Percentiles rank a stretch among this genome's conserved stretches.
phyloP scores from a whole-genome alignment of 1,139 yeast species.

The Yamadazyma oceani region DNA sequence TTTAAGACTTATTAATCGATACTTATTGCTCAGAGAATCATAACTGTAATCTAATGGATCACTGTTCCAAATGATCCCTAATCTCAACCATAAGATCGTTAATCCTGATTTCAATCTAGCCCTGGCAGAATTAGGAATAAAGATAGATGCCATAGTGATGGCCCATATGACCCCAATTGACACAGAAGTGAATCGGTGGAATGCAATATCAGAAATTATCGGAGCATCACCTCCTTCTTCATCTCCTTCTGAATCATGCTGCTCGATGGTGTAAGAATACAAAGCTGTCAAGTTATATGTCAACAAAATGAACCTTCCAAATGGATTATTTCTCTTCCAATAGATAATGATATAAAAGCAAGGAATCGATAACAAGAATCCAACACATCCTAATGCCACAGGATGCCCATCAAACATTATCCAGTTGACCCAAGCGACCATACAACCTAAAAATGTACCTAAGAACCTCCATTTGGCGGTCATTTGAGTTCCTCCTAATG shows the following conservation, averaged over 20 bases:
- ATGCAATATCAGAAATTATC: conserved; percentile 71
- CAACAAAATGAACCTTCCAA: conserved; percentile 70
- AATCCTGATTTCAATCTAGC: conserved; percentile 63
- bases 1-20: conserved; percentile 47
- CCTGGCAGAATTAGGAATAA: conserved; percentile 78
- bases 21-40: conserved; percentile 15
- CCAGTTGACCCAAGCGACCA: conserved; percentile 62
- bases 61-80: conserved; percentile 82
- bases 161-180: conserved; percentile 80
- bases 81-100: conserved; percentile 69
- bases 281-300: conserved; percentile 80
- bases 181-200: conserved; percentile 75
- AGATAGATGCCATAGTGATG: conserved; percentile 56
- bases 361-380: conserved; percentile 59
- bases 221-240: conserved; percentile 73
- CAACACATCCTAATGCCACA: conserved; percentile 53
- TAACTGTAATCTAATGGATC: conserved; percentile 39
- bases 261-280: conserved; percentile 69
- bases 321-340: conserved; percentile 64
- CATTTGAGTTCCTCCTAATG: conserved; percentile 84
- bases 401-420: conserved; percentile 56
- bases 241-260: conserved; percentile 61
- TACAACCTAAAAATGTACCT: conserved; percentile 76
- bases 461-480: conserved; percentile 73
- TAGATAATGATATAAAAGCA: conserved; percentile 69